Base-by-base conservation (phyloP, 768 basidiomycete species). In the Lactarius indigo region DNA sequence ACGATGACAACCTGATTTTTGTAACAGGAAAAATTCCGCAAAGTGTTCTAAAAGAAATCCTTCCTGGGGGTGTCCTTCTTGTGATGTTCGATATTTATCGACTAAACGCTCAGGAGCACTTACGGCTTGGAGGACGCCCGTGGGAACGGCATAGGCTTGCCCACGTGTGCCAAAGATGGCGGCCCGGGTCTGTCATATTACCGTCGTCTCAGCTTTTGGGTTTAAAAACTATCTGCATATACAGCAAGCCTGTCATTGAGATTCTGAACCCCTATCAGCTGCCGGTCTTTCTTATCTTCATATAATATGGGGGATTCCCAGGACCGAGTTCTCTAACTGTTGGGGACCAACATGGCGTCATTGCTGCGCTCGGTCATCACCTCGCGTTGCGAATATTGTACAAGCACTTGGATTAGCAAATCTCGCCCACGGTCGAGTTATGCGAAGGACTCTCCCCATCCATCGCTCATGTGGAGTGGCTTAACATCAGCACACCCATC, bases 111-210 rank as follows among this genome's bases (percentile, higher is more conserved):
- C 10, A 33, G 1, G 5, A 17, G 7, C 2, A 28, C 20, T 33
- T 58, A 13, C 63, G 23, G 50, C 13, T 39, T 1, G 37, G 37
- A 39, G 44, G 56, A 35, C 57, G 63, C 57, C 42, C 57, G n/a
- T 65, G 64, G 58, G 37, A 55, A 37, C 60, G 58, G 64, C n/a
- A 59, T 39, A 41, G 20, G n/a, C 57, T 59, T 23, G 28, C 26
- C 26, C 64, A 64, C 15, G 64, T 64, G 4, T 64, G 50, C 8
- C 35, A 2, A n/a, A 64, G 8, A 8, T 64, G 64, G 57, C 64
- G 57, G n/a, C n/a, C n/a, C n/a, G n/a, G n/a, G 9, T 7, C 1
- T 26, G 30, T 65, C 23, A 54, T 65, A 26, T 8, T 59, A 18
- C 1, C 6, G 0, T 31, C 50, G 7, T 26, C 50, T 2, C 50